Base-by-base conservation (phyloP, 2,329 filamentous ascomycete species). In the Colletotrichum cordylinicola region DNA sequence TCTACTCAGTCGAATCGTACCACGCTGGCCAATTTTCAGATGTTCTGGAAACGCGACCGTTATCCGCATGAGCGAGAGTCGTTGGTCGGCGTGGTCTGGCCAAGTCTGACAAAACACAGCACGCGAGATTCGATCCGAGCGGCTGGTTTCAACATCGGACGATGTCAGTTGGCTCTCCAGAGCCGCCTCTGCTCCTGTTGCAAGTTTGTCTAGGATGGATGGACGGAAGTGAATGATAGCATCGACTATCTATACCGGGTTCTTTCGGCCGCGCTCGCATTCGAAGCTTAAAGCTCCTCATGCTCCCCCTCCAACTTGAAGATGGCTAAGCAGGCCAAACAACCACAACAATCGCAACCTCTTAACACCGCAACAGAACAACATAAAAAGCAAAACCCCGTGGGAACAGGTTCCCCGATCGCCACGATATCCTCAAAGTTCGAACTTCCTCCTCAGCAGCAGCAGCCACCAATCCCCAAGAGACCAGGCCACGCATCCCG, bases 91-190 rank as follows among this genome's bases (percentile, higher is more conserved):
- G 55, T 21, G 69, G 39, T 75, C 69, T 72, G 16, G 73, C 62
- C 69, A 48, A 39, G 62, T 27, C 33, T 67, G 61, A 64, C 62
- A 75, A 72, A 64, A 72, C 68, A 62, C 62, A 29, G 56, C 35
- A 21, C 24, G 52, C 39, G 18, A 58, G 5, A 62, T 72, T 56
- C 73, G 29, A 75, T 72, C 73, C 69, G 73, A 72, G 73, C 73
- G 69, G 62, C 55, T 62, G 43, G 73, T 75, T 75, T 75, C 73
- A 56, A 75, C 43, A 75, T 75, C 73, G 43, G 69, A 72, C 73
- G 69, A 75, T 72, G 61, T 56, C 62, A 35, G 31, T 64, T 65
- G 48, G 56, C 56, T 58, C 37, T 21, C 62, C 18, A 52, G 56
- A 52, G n/a, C 33, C 21, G 27, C 56, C 18, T 8, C 39, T 27